phyloP scores from a whole-genome alignment of 2,329 filamentous ascomycete species.

The Plectosphaerella cucumerina region DNA sequence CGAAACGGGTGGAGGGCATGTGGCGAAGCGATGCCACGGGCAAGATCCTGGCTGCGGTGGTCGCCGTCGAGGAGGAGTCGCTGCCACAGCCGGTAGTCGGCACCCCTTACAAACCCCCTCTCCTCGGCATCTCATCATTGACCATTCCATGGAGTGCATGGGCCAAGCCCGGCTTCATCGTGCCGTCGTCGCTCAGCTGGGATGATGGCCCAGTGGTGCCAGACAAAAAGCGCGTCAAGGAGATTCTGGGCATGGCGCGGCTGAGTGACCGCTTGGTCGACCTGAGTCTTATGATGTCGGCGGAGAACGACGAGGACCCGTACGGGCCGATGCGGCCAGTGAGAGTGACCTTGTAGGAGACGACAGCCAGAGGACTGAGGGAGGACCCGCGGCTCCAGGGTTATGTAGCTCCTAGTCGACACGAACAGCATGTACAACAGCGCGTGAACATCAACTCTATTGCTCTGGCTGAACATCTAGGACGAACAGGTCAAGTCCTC shows the following conservation, averaged over 20 bases:
- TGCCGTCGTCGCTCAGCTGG: slow-evolving; percentile 12
- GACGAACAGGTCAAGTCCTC: too few species aligned
- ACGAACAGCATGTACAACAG: too few species aligned
- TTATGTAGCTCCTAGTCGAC: too few species aligned
- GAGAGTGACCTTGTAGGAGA: neutral
- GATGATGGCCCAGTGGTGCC: slow-evolving; percentile 15
- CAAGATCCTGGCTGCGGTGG: slow-evolving; percentile 9
- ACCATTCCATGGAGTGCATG: neutral
- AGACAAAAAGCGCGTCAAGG: slow-evolving; percentile 14
- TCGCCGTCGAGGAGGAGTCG: slow-evolving; percentile 5
- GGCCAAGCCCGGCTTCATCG: neutral
- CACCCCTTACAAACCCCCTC: neutral
- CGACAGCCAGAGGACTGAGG: neutral
- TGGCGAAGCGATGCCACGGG: slow-evolving; percentile 19
- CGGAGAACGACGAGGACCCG: neutral
- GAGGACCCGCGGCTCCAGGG: too few species aligned
- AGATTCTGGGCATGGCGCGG: slow-evolving; percentile 14
- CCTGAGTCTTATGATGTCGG: neutral
- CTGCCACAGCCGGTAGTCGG: neutral
- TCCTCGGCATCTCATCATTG: neutral
- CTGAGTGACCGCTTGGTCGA: neutral
- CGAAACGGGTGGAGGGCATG: slow-evolving; percentile 20
- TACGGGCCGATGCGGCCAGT: neutral
- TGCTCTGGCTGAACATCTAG: too few species aligned
- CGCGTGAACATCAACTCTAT: too few species aligned